These are phyloP conservation scores for Posidonia australis DNA, from an alignment of 106 monocot genomes.

Conservation along the genomic window DNA sequence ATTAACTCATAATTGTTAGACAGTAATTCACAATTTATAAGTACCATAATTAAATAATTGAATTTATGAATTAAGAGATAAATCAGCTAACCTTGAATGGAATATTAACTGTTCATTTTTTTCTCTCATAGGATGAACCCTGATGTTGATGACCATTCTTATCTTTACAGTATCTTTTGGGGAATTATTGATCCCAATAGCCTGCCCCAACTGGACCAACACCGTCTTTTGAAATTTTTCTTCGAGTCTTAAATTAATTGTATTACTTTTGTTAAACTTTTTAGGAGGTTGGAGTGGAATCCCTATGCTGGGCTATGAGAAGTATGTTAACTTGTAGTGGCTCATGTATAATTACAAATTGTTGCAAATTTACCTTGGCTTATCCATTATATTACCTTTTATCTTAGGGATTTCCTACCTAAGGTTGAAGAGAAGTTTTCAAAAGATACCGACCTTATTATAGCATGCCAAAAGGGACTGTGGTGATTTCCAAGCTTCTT, in stretches of 20 bases:
- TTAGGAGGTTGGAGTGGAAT: slow-evolving; percentile 95
- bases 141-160: too few species aligned
- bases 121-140: too few species aligned
- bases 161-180: too few species aligned
- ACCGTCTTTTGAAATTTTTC: not conserved
- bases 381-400: not conserved
- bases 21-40: too few species aligned
- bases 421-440: slow-evolving; percentile 80
- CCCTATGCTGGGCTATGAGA: slow-evolving; percentile 44
- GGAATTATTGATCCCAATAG: too few species aligned
- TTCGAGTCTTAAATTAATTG: not conserved
- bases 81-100: too few species aligned
- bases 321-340: slow-evolving; percentile 27
- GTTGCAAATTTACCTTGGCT: not conserved
- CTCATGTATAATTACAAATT: not conserved
- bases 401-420: slow-evolving; percentile 48
- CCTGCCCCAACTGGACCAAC: too few species aligned
- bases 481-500: slow-evolving; percentile 25
- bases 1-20: too few species aligned
- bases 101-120: too few species aligned
- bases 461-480: slow-evolving; percentile 85
- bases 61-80: too few species aligned
- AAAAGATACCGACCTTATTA: slow-evolving; percentile 74
- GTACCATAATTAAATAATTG: too few species aligned
- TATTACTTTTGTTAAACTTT: slow-evolving; percentile 7